Conservation (phyloP, 2,329 filamentous ascomycete species). For the Phyllosticta paracitricarpa region DNA sequence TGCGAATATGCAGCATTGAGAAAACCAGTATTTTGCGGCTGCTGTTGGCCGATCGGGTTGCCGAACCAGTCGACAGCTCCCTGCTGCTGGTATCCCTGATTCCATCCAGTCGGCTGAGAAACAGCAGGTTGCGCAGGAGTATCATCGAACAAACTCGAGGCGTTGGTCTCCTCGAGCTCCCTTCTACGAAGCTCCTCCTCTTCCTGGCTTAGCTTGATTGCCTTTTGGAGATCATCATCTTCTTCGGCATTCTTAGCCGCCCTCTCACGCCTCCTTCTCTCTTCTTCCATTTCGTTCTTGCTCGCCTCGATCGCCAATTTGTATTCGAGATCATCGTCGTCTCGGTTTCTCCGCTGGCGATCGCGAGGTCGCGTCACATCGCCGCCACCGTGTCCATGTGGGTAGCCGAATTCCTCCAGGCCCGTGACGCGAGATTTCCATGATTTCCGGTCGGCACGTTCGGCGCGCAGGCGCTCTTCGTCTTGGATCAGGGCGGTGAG, state of each 20-base stretch:
- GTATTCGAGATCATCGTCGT: slow-evolving; percentile 76
- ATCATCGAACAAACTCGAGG: slow-evolving; percentile 81
- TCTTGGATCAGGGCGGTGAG: slow-evolving; percentile 85
- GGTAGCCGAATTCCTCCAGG: slow-evolving; percentile 64
- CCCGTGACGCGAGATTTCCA: slow-evolving; percentile 97
- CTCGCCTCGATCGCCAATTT: slow-evolving; percentile 86
- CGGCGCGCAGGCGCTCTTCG: slow-evolving; percentile 81
- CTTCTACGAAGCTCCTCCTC: slow-evolving; percentile 82
- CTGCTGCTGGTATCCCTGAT: slow-evolving; percentile 96
- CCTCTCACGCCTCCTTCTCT: slow-evolving; percentile 58
- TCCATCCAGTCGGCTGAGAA: slow-evolving; percentile 77
- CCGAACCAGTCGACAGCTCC: slow-evolving; percentile 94
- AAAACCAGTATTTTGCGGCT: slow-evolving; percentile 57
- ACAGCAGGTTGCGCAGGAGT: slow-evolving; percentile 53
- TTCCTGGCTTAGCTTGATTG: slow-evolving; percentile 86
- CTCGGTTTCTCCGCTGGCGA: slow-evolving; percentile 28
- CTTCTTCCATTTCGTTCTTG: slow-evolving; percentile 90
- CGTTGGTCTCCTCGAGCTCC: slow-evolving; percentile 79
- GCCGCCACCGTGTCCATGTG: slow-evolving; percentile 26
- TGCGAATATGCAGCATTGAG: slow-evolving; percentile 63
- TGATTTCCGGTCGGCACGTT: slow-evolving; percentile 81
- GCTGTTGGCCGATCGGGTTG: slow-evolving; percentile 70
- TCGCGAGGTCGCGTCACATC: slow-evolving; percentile 28
- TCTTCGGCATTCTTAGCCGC: slow-evolving; percentile 39
- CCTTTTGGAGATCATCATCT: slow-evolving; percentile 87